These are phyloP conservation scores for Nothomitra cinnamomea DNA, from an alignment of 2,329 filamentous ascomycete species.

Conservation along the genomic window DNA sequence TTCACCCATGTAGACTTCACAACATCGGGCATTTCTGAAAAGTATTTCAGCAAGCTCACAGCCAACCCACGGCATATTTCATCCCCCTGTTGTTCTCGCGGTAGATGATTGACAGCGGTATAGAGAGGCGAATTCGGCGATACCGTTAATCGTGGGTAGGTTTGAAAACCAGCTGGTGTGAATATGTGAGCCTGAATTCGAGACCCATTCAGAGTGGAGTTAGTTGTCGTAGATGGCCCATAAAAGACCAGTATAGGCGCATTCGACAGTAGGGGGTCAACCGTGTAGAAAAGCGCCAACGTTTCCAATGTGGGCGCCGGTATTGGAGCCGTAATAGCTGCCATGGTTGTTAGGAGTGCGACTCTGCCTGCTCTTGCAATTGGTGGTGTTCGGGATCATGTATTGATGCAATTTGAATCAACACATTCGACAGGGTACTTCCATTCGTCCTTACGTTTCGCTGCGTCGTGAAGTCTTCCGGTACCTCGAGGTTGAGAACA, in stretches of 20 bases:
- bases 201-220: conserved; percentile 73
- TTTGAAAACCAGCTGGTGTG: conserved; percentile 73
- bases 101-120: conserved; percentile 72
- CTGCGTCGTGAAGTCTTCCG: not conserved
- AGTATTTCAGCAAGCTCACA: conserved; percentile 89
- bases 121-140: conserved; percentile 88
- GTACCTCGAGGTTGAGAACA: too few species aligned
- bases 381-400: not conserved
- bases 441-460: not conserved
- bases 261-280: conserved; percentile 67
- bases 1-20: conserved; percentile 55
- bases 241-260: conserved; percentile 81
- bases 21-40: conserved; percentile 62
- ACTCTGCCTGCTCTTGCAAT: not conserved
- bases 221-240: conserved; percentile 75
- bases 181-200: conserved; percentile 91
- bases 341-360: conserved; percentile 42
- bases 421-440: not conserved
- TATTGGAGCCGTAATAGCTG: conserved; percentile 63
- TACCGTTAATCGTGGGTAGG: conserved; percentile 79
- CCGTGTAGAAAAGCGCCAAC: conserved; percentile 75
- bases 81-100: conserved; percentile 88
- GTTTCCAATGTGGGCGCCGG: conserved; percentile 60
- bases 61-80: conserved; percentile 82
- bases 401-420: not conserved